Conservation (phyloP, 1,284 basidiomycete genomes). For the Trichosporon sp. region DNA sequence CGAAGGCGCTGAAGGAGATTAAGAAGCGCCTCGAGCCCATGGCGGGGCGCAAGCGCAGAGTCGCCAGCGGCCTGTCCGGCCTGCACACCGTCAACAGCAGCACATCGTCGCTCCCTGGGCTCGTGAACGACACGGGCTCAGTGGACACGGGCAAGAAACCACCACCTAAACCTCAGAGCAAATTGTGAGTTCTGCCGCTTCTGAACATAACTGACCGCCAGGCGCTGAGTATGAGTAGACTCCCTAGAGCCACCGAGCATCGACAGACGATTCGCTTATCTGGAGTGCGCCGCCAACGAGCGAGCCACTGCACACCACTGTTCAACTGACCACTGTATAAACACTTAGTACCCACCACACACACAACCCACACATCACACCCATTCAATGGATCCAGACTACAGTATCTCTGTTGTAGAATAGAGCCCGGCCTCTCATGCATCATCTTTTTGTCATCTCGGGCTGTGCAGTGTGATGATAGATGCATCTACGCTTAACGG, state of each 20-base stretch:
- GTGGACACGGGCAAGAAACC: neutral
- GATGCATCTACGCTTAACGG: neutral
- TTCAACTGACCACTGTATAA: neutral
- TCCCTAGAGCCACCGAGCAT: neutral
- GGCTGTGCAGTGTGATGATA: neutral
- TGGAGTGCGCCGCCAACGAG: neutral
- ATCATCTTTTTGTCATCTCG: neutral
- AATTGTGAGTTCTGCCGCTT: neutral
- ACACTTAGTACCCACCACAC: neutral
- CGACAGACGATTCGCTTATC: neutral
- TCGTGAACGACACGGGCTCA: neutral
- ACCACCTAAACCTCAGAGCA: constrained; percentile 3
- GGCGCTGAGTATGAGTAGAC: neutral
- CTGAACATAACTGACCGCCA: neutral
- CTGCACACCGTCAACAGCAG: neutral
- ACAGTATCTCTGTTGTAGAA: neutral
- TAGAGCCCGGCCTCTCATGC: neutral
- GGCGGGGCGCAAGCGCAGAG: constrained; percentile 15
- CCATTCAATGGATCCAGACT: neutral
- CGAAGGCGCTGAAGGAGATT: constrained; percentile 47
- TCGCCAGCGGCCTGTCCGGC: neutral
- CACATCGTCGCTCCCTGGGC: neutral
- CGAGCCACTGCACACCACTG: neutral
- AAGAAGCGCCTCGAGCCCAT: constrained; percentile 35
- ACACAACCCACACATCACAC: neutral